These are phyloP conservation scores for Luzula sylvatica DNA, from an alignment of 176 grass and related monocot species.

Conservation along the genomic window DNA sequence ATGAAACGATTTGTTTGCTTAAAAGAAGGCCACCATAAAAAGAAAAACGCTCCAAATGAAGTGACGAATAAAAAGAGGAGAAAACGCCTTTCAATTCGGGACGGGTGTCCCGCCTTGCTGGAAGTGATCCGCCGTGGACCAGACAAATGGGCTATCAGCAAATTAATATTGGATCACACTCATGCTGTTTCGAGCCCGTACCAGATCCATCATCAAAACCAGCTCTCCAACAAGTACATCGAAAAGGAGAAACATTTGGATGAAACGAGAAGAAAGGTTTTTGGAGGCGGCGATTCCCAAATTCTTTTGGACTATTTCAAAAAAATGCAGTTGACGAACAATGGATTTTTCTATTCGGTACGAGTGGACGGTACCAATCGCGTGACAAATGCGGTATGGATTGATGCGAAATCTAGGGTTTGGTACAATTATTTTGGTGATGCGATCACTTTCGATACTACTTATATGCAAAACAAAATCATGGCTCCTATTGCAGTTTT, in stretches of 20 bases:
- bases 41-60: conserved; percentile 34
- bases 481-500: conserved; percentile 80
- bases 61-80: conserved; percentile 54
- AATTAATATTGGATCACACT: conserved; percentile 74
- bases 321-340: conserved; percentile 62
- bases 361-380: conserved; percentile 71
- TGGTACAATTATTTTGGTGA: conserved; percentile 76
- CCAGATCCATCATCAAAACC: conserved; percentile 41
- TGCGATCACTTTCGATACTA: conserved; percentile 78
- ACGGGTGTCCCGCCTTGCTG: conserved; percentile 96
- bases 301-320: conserved; percentile 56
- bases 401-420: conserved; percentile 82
- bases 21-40: conserved; percentile 98
- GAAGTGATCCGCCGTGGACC: conserved; percentile 59
- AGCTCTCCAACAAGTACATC: conserved; percentile 45
- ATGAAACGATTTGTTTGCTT: conserved; percentile 98
- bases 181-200: conserved; percentile 76
- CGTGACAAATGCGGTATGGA: conserved; percentile 73
- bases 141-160: conserved; percentile 65
- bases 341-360: conserved; percentile 61
- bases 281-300: conserved; percentile 58
- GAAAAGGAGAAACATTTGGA: conserved; percentile 59
- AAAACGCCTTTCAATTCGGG: conserved; percentile 77
- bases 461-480: conserved; percentile 55
- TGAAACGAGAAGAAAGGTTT: conserved; percentile 50